A percentile compares a stretch with the other conserved stretches of the same genome.
phyloP scores from a whole-genome alignment of 345 rosid species.

The Eucalyptus tenuipes region DNA sequence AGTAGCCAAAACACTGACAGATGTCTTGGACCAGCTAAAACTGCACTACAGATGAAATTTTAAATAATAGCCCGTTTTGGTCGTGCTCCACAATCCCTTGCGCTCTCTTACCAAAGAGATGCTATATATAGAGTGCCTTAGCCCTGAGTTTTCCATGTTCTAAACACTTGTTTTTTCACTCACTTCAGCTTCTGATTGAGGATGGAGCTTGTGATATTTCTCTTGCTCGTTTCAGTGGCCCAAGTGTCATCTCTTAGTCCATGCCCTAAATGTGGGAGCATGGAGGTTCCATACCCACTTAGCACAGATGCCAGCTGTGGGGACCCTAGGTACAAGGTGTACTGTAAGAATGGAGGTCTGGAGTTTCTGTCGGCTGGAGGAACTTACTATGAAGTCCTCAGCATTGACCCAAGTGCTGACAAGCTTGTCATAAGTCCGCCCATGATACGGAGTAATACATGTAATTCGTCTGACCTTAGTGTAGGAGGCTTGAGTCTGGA shows the following conservation, averaged over 20 bases:
- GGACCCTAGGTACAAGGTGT: constrained; percentile 27
- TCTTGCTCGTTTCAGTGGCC: constrained; percentile 1
- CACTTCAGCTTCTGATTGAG: background rate
- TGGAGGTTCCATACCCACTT: constrained; percentile 44
- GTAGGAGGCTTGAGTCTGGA: constrained; percentile 33
- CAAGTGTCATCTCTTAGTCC: constrained; percentile 5
- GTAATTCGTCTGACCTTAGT: constrained; percentile 33
- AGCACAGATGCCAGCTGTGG: constrained; percentile 41
- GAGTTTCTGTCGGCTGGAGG: constrained; percentile 28
- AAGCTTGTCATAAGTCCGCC: constrained; percentile 41
- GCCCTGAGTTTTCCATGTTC: background rate
- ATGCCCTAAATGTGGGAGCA: constrained; percentile 45
- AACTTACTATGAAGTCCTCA: constrained; percentile 25
- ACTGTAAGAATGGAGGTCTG: constrained; percentile 23
- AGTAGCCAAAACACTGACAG: background rate
- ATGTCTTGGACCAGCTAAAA: background rate
- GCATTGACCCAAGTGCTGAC: constrained; percentile 14
- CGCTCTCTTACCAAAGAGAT: background rate
- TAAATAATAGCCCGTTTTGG: background rate
- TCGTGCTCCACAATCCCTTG: background rate
- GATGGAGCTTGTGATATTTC: constrained; percentile 6
- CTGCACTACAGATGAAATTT: background rate
- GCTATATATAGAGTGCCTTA: background rate
- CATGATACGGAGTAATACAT: constrained; percentile 6
- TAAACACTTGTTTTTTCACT: background rate